Percentiles rank a stretch among this genome's conserved stretches.
Conservation (phyloP, 768 basidiomycete species). For the Favolaschia claudopus region DNA sequence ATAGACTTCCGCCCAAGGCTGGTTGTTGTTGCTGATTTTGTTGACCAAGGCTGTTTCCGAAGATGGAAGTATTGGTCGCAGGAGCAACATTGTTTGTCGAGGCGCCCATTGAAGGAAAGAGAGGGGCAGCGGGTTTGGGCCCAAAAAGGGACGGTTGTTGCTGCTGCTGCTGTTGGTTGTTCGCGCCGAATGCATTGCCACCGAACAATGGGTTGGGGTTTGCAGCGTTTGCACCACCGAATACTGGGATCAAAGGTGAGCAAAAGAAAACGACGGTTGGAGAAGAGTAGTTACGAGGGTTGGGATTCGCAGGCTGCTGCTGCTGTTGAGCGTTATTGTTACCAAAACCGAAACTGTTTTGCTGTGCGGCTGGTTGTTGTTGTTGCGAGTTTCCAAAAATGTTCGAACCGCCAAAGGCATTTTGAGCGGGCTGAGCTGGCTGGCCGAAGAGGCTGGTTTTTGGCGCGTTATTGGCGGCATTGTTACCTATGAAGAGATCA, state of each 20-base stretch:
- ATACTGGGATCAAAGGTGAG: conserved; percentile 37
- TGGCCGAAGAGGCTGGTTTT: conserved; percentile 60
- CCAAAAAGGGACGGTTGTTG: conserved; percentile 43
- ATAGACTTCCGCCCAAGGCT: no score
- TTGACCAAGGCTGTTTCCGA: conserved; percentile 62
- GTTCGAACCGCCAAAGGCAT: conserved; percentile 50
- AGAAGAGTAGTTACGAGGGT: conserved; percentile 39
- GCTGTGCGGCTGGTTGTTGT: conserved; percentile 43
- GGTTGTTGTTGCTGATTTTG: conserved; percentile 45
- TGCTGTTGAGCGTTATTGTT: conserved; percentile 42
- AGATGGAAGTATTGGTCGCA: conserved; percentile 46
- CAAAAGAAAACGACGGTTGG: background rate
- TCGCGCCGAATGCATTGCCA: conserved; percentile 41
- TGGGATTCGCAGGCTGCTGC: conserved; percentile 44
- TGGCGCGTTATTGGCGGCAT: conserved; percentile 38
- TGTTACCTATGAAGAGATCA: conserved; percentile 34
- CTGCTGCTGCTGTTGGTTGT: conserved; percentile 45
- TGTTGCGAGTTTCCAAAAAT: conserved; percentile 39
- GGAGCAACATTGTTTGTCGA: conserved; percentile 38
- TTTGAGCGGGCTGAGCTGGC: conserved; percentile 49
- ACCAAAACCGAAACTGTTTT: conserved; percentile 37
- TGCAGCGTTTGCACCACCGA: conserved; percentile 24
- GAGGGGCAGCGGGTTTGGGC: conserved; percentile 47
- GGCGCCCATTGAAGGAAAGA: conserved; percentile 36
- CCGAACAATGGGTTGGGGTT: conserved; percentile 41